These are phyloP conservation scores for Eimeria tenella DNA, from an alignment of 169 alveolate species.

Conservation along the genomic window DNA sequence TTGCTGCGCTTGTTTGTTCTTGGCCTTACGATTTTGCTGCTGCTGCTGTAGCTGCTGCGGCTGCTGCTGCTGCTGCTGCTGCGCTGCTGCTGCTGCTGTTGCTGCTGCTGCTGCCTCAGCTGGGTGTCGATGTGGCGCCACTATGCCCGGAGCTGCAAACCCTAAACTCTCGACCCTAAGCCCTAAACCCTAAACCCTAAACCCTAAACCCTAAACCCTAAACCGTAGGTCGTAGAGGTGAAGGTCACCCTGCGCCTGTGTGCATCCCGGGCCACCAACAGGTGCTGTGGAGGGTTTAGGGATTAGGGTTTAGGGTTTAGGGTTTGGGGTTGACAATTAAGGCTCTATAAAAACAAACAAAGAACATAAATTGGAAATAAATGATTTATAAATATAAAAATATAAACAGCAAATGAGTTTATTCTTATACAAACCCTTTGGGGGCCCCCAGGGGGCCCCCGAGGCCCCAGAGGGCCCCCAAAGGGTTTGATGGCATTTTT, in stretches of 20 bases:
- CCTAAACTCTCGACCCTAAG: constrained; percentile 21
- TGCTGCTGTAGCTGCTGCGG: neutral
- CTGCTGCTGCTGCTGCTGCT: constrained; percentile 12
- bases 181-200: constrained; percentile 36
- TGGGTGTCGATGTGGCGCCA: neutral
- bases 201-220: constrained; percentile 41
- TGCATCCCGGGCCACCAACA: constrained; percentile 1
- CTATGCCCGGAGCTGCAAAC: neutral
- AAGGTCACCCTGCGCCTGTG: neutral
- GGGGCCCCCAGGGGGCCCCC: neutral
- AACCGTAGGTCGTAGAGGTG: neutral
- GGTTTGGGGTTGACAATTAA: neutral
- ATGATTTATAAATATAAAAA: neutral
- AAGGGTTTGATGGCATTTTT: too few species aligned
- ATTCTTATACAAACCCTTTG: neutral
- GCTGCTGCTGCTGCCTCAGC: constrained; percentile 16
- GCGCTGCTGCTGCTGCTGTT: constrained; percentile 37
- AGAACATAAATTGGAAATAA: neutral
- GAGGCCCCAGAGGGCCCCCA: too few species aligned
- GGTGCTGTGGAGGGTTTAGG: neutral
- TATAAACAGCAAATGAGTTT: neutral
- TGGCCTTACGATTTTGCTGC: neutral
- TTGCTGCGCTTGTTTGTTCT: neutral
- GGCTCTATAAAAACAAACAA: neutral
- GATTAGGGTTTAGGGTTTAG: constrained; percentile 31